Evolutionary conservation across 768 basidiomycete genomes (phyloP).

Genomic region (Psilocybe cubensis): DNA sequence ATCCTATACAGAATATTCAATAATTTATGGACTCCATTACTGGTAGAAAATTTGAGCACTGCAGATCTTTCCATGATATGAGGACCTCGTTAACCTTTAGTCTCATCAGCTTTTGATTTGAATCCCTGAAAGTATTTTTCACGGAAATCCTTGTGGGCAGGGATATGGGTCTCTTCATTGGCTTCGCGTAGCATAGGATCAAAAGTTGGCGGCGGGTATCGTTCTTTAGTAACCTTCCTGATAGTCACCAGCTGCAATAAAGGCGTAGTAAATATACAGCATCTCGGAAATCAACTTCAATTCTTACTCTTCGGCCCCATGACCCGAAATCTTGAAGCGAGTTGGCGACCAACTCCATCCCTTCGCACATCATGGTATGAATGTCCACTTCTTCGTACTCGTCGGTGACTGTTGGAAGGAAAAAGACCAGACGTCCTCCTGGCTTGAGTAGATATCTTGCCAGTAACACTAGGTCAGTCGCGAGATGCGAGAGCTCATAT

Average conservation of each 20-base stretch:
- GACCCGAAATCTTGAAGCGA: conserved; percentile 93
- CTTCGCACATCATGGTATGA: conserved; percentile 74
- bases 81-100: neutral
- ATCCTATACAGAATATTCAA: too few species aligned
- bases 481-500: conserved; percentile 88
- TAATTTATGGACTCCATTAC: too few species aligned
- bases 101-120: conserved; percentile 32
- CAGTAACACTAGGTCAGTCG: conserved; percentile 77
- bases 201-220: conserved; percentile 60
- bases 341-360: conserved; percentile 88
- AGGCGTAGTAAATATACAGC: neutral
- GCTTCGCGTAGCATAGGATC: conserved; percentile 27
- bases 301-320: conserved; percentile 88
- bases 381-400: conserved; percentile 91
- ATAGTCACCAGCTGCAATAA: conserved; percentile 82
- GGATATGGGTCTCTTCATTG: conserved; percentile 44
- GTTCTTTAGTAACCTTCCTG: conserved; percentile 58
- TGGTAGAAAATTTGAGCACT: too few species aligned
- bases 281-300: neutral
- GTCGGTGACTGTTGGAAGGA: conserved; percentile 90
- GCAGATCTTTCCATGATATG: too few species aligned
- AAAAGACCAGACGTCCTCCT: conserved; percentile 90
- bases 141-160: conserved; percentile 89
- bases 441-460: conserved; percentile 86
- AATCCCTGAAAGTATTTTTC: conserved; percentile 89